Base-by-base conservation (phyloP, 345 rosid species). In the Hirschfeldia incana region DNA sequence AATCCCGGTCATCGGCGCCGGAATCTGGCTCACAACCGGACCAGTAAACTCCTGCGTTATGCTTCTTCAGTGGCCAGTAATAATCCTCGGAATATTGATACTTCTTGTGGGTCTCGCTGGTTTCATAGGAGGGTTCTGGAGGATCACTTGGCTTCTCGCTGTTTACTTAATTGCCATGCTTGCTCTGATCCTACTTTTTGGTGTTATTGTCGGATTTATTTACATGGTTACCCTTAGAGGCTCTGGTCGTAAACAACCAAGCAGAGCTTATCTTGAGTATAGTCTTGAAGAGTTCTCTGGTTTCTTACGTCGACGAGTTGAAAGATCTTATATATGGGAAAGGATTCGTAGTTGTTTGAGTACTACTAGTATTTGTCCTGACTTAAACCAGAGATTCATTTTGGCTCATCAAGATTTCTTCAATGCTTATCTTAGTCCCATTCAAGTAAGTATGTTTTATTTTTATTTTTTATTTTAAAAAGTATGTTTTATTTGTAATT, bases 371-470 rank as follows among this genome's bases (percentile, higher is more conserved):
- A 77, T 89, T 83, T 96, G 99, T 58, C 57, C 89, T 29, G 97
- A 93, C 84, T 46, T 96, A 65, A 89, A 88, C 58, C 99, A 96
- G 88, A 90, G 84, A 4, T 90, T 80, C 63, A 82, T 88, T 63
- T 84, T 84, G 89, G 93, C 98, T n/a, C n/a, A n/a, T 80, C 94
- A 79, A 57, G 99, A 93, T 84, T 96, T 96, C 88, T 96, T 93
- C 76, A 90, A 88, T 69, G 91, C 97, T 65, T 91, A 53, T 59
- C 85, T 93, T 62, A 85, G 74, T 63, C 98, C 98, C 15, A 51
- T 96, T 44, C 98, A 95, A 91, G 99, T 90, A 78, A 59, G 61
- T 69, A 1, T n/a, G 6, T n/a, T n/a, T n/a, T n/a, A n/a, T n/a
- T n/a, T n/a, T n/a, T n/a, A n/a, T n/a, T n/a, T n/a, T n/a, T n/a